Conservation (phyloP, 106 monocot genomes). For the Chionographis japonica region DNA sequence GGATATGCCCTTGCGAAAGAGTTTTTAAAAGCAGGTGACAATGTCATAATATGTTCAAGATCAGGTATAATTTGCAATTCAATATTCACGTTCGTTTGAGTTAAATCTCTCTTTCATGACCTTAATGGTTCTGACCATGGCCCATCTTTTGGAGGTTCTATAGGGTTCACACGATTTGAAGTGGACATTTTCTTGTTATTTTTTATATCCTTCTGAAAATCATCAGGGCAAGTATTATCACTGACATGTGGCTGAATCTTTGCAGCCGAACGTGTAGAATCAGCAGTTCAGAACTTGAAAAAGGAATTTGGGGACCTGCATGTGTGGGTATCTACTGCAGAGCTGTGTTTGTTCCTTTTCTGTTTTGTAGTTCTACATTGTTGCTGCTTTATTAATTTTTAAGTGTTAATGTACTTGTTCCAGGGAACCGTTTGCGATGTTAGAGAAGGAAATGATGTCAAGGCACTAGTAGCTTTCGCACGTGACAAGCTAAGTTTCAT, state of each 20-base stretch:
- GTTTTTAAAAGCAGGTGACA: slow-evolving; percentile 85
- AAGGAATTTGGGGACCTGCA: slow-evolving; percentile 78
- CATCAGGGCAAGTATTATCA: not conserved
- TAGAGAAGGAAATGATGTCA: slow-evolving; percentile 78
- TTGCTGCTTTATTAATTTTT: not conserved
- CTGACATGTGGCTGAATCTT: slow-evolving; percentile 2
- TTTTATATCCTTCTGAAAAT: no score
- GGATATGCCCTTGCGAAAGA: slow-evolving; percentile 90
- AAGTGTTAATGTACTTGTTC: not conserved
- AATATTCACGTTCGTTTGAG: not conserved
- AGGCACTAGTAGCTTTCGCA: slow-evolving; percentile 67
- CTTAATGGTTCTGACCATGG: no score
- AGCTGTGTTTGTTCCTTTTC: slow-evolving; percentile 26
- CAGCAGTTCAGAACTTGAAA: slow-evolving; percentile 48
- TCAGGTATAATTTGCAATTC: slow-evolving; percentile 47
- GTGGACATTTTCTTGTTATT: no score
- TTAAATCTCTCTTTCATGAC: not conserved
- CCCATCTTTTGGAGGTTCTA: no score
- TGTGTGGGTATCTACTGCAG: slow-evolving; percentile 84
- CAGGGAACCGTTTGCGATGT: slow-evolving; percentile 95
- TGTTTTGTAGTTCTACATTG: not conserved
- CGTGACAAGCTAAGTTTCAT: slow-evolving; percentile 61
- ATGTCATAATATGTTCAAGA: slow-evolving; percentile 89
- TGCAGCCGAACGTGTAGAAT: slow-evolving; percentile 84
- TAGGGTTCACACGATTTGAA: no score